Conservation (phyloP, 2,329 filamentous ascomycete genomes). For the Arthrobotrys sphaeroides region DNA sequence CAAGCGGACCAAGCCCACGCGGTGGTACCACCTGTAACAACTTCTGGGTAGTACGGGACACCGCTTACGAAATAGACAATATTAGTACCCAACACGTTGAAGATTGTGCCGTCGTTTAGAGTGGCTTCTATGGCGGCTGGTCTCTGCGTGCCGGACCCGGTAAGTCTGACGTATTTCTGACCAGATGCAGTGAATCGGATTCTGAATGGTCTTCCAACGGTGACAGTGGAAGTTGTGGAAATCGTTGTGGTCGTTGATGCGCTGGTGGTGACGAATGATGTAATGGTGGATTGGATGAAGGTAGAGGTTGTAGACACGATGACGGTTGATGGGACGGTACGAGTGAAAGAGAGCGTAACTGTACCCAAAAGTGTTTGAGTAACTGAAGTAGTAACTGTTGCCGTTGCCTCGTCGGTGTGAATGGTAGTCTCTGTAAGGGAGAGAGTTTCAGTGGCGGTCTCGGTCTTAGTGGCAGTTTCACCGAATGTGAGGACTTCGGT, state of each 20-base stretch:
- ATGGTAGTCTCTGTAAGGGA: constrained; percentile 3
- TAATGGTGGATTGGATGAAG: constrained; percentile 8
- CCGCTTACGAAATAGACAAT: not conserved
- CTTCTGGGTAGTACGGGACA: constrained; percentile 9
- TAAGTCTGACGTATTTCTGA: not conserved
- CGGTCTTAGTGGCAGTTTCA: not conserved
- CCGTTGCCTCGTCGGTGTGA: not conserved
- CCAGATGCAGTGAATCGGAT: not conserved
- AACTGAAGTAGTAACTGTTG: constrained; percentile 12
- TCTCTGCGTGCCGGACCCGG: not conserved
- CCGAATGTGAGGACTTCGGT: not conserved
- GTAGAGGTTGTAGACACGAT: not conserved
- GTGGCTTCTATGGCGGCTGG: not conserved
- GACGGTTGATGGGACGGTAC: constrained; percentile 24
- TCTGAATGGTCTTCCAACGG: constrained; percentile 16
- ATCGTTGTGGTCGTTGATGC: constrained; percentile 1
- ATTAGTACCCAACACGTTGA: not conserved
- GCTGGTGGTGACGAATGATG: constrained; percentile 1
- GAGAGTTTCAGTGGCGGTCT: not conserved
- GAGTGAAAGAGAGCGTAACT: constrained; percentile 8
- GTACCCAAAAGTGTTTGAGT: constrained; percentile 22
- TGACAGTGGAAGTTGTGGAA: constrained; percentile 22
- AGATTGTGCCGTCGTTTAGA: not conserved
- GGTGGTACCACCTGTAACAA: not conserved
- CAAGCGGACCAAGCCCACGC: constrained; percentile 11